Percentiles rank a stretch among this genome's conserved stretches.
phyloP scores from a whole-genome alignment of 2,329 filamentous ascomycete genomes.

The Macroventuria anomochaeta region DNA sequence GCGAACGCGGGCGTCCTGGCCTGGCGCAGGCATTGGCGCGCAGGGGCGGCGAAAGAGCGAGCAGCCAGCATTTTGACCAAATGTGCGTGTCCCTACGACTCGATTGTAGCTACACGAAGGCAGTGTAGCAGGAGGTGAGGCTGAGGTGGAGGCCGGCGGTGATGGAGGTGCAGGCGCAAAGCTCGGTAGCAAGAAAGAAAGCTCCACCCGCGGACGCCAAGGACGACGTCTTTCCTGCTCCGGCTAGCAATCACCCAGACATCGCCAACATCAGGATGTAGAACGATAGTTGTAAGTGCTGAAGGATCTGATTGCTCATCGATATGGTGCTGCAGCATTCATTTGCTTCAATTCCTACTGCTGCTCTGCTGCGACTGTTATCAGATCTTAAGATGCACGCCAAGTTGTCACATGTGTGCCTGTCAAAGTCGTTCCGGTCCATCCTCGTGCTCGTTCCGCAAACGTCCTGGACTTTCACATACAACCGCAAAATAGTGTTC shows the following conservation, averaged over 20 bases:
- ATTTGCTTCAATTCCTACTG: not conserved
- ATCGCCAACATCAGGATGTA: not conserved
- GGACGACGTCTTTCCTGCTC: slow-evolving; percentile 8
- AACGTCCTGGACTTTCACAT: slow-evolving; percentile 3
- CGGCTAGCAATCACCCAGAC: slow-evolving; percentile 8
- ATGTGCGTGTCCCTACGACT: slow-evolving; percentile 27
- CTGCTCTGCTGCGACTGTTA: not conserved
- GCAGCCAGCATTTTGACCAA: slow-evolving; percentile 77
- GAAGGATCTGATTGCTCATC: no score
- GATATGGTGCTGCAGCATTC: no score
- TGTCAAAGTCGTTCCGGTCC: slow-evolving; percentile 6
- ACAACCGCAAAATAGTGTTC: not conserved
- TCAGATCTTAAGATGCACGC: slow-evolving; percentile 12
- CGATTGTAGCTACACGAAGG: slow-evolving; percentile 45
- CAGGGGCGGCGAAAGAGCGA: slow-evolving; percentile 77
- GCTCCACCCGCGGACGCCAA: slow-evolving; percentile 30
- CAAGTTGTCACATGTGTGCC: slow-evolving; percentile 15
- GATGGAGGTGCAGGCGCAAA: slow-evolving; percentile 31
- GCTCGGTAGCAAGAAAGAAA: slow-evolving; percentile 39
- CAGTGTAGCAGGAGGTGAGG: slow-evolving; percentile 37
- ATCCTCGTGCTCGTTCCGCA: slow-evolving; percentile 18
- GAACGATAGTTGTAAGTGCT: not conserved
- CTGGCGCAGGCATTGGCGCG: slow-evolving; percentile 79
- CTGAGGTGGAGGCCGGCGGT: slow-evolving; percentile 28
- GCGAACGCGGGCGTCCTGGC: slow-evolving; percentile 59